phyloP scores from a whole-genome alignment of 2,329 filamentous ascomycete species.

The Phaeosphaeria sp. region DNA sequence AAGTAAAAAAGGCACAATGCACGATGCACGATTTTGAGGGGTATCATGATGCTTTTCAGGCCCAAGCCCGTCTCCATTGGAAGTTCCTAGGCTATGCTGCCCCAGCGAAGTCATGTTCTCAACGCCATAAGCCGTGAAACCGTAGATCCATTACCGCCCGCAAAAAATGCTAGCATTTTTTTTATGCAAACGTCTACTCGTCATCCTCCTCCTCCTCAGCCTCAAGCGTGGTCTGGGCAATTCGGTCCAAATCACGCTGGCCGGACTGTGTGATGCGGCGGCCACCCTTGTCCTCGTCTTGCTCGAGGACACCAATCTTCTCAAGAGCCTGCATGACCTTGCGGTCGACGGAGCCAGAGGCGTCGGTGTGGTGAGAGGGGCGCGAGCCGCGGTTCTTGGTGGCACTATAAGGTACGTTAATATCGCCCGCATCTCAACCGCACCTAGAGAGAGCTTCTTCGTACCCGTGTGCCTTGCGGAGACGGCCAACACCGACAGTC shows the following conservation, averaged over 20 bases:
- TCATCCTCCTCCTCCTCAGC: slow-evolving; percentile 57
- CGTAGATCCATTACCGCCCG: slow-evolving; percentile 36
- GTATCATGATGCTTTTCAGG: slow-evolving; percentile 43
- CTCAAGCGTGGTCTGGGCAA: slow-evolving; percentile 60
- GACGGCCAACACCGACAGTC: slow-evolving; percentile 96
- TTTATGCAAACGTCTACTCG: slow-evolving; percentile 40
- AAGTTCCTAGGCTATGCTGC: slow-evolving; percentile 41
- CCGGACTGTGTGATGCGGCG: slow-evolving; percentile 97
- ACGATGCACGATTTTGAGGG: slow-evolving; percentile 11
- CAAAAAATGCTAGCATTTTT: slow-evolving; percentile 33
- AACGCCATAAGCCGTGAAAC: slow-evolving; percentile 48
- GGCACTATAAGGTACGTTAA: slow-evolving; percentile 42
- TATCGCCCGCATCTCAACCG: slow-evolving; percentile 1
- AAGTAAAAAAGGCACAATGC: too few relatives aligned
- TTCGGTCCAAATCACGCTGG: slow-evolving; percentile 96
- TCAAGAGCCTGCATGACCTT: slow-evolving; percentile 97
- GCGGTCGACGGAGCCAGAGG: slow-evolving; percentile 93
- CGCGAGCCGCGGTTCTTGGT: slow-evolving; percentile 96
- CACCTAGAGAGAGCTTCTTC: slow-evolving; percentile 1
- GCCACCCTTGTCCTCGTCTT: slow-evolving; percentile 98
- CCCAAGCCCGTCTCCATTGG: slow-evolving; percentile 41
- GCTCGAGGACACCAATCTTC: slow-evolving; percentile 98
- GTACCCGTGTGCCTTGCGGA: slow-evolving; percentile 87
- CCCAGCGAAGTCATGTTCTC: slow-evolving; percentile 36
- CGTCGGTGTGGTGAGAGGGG: slow-evolving; percentile 94